Conservation (phyloP, 1,284 basidiomycete genomes). For the Veloporphyrellus conicus region DNA sequence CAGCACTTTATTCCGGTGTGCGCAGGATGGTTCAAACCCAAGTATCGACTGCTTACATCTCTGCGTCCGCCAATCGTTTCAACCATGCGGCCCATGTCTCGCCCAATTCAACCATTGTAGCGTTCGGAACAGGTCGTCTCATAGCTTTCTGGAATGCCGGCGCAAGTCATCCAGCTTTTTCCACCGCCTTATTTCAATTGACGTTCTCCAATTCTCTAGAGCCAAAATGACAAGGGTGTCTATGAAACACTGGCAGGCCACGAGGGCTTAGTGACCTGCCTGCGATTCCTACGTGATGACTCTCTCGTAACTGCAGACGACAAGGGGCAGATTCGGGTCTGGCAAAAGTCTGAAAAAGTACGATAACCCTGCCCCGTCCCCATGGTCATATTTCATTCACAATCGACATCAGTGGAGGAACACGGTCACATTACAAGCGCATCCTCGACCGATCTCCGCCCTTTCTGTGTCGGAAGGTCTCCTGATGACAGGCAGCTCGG, state of each 20-base stretch:
- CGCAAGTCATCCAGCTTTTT: constrained; percentile 33
- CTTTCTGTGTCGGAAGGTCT: constrained; percentile 47
- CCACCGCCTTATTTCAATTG: not conserved
- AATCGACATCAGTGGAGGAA: constrained; percentile 49
- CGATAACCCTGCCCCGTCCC: constrained; percentile 10
- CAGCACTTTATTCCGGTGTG: not conserved
- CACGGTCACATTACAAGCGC: constrained; percentile 49
- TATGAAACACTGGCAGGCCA: constrained; percentile 72
- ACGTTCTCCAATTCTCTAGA: constrained; percentile 35
- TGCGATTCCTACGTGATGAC: constrained; percentile 55
- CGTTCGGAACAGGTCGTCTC: constrained; percentile 74
- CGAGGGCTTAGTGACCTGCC: constrained; percentile 68
- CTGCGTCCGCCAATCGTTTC: constrained; percentile 76
- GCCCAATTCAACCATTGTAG: constrained; percentile 51
- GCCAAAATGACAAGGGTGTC: constrained; percentile 52
- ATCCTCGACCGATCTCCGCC: constrained; percentile 65
- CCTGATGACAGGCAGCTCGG: constrained; percentile 76
- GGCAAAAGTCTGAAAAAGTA: constrained; percentile 47
- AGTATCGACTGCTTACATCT: constrained; percentile 56
- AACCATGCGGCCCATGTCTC: constrained; percentile 61
- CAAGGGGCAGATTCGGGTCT: constrained; percentile 55
- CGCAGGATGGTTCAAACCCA: constrained; percentile 14
- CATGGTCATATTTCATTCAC: constrained; percentile 13
- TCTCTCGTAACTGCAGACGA: constrained; percentile 71
- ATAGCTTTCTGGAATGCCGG: constrained; percentile 76